phyloP scores from a whole-genome alignment of 2,329 filamentous ascomycete species.

The Talaromyces sp. region DNA sequence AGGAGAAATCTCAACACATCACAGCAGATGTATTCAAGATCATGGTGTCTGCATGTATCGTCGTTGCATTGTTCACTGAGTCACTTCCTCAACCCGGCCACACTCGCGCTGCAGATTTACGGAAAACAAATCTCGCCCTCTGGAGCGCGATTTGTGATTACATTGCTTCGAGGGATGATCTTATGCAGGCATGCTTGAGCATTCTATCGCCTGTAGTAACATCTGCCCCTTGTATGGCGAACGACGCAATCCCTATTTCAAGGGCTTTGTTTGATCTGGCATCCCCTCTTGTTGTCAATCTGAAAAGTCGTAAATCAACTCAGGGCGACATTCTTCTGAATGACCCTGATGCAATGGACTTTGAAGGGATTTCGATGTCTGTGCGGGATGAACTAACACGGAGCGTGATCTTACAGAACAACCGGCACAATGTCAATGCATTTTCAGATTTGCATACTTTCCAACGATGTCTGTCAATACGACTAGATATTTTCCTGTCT shows the following conservation, averaged over 20 bases:
- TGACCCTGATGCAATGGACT: slow-evolving; percentile 40
- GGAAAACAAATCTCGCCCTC: slow-evolving; percentile 27
- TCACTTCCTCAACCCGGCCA: slow-evolving; percentile 32
- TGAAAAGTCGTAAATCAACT: slow-evolving; percentile 29
- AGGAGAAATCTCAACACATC: slow-evolving; percentile 45
- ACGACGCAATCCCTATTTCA: slow-evolving; percentile 23
- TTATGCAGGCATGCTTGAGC: slow-evolving; percentile 31
- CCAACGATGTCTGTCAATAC: slow-evolving; percentile 35
- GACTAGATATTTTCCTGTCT: slow-evolving; percentile 31
- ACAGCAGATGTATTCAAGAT: slow-evolving; percentile 50
- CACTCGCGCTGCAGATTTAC: slow-evolving; percentile 30
- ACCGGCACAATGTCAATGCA: slow-evolving; percentile 32
- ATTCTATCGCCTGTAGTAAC: slow-evolving; percentile 34
- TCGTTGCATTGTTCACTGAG: slow-evolving; percentile 36
- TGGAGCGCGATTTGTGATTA: slow-evolving; percentile 37
- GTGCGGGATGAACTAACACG: slow-evolving; percentile 25
- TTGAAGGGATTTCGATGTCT: slow-evolving; percentile 38
- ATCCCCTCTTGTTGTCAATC: slow-evolving; percentile 28
- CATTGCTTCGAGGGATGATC: slow-evolving; percentile 28
- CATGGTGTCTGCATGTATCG: slow-evolving; percentile 48
- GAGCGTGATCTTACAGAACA: slow-evolving; percentile 27
- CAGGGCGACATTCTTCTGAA: slow-evolving; percentile 21
- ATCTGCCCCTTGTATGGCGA: slow-evolving; percentile 21
- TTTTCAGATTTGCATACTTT: slow-evolving; percentile 35
- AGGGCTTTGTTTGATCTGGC: slow-evolving; percentile 27